A percentile compares a stretch with the other conserved stretches of the same genome.
Evolutionary conservation across 495 filamentous ascomycete genomes (phyloP).

Genomic region (Talaromyces thailandensis): DNA sequence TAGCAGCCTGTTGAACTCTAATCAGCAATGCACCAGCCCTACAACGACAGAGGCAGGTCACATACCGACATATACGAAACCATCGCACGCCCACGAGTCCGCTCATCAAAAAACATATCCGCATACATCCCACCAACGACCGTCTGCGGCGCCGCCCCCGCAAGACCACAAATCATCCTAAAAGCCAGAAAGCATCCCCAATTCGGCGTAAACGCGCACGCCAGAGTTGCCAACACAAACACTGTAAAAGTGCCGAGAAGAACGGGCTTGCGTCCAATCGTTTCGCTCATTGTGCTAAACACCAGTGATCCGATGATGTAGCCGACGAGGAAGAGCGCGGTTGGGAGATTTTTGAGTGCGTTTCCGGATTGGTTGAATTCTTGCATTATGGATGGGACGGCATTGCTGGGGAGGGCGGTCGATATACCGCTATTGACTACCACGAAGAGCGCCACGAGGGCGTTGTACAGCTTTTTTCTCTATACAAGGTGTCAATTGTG

Average conservation of each 20-base stretch:
- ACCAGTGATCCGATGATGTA: constrained; percentile 58
- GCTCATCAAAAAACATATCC: constrained; percentile 54
- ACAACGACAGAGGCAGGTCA: not conserved
- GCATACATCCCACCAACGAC: constrained; percentile 67
- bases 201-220: constrained; percentile 58
- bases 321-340: constrained; percentile 65
- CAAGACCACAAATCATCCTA: constrained; percentile 54
- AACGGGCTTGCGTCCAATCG: constrained; percentile 56
- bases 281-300: constrained; percentile 64
- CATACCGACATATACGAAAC: constrained; percentile 62
- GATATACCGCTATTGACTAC: constrained; percentile 70
- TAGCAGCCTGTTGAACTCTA: constrained; percentile 41
- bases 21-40: not conserved
- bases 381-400: constrained; percentile 41
- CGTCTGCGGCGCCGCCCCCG: constrained; percentile 58
- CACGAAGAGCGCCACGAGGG: constrained; percentile 45
- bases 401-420: constrained; percentile 58
- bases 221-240: constrained; percentile 61
- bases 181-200: constrained; percentile 62
- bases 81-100: constrained; percentile 58
- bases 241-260: constrained; percentile 51
- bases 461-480: constrained; percentile 49
- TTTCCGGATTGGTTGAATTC: constrained; percentile 27
- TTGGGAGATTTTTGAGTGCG: constrained; percentile 54
- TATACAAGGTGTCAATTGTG: constrained; percentile 8